Conservation (phyloP, 495 filamentous ascomycete species). For the Barbatosphaeria neglecta region DNA sequence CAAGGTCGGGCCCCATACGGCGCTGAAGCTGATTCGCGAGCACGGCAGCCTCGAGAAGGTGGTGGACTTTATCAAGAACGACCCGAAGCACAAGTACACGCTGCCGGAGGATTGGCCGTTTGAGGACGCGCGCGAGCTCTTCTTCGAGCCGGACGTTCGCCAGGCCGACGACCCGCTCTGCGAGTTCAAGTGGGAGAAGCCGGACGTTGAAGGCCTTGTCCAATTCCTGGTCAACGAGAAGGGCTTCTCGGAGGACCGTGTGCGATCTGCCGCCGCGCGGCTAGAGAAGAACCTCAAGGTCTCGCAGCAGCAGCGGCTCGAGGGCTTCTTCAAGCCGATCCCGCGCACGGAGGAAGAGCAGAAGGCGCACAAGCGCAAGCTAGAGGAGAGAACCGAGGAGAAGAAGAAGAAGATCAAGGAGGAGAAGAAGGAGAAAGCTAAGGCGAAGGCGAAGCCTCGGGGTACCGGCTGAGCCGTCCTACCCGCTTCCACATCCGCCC, state of each 20-base stretch:
- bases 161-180: conserved; percentile 73
- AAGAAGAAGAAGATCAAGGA: conserved; percentile 92
- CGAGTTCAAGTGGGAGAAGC: conserved; percentile 95
- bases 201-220: conserved; percentile 78
- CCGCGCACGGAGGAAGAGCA: conserved; percentile 79
- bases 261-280: conserved; percentile 61
- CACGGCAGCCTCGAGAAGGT: conserved; percentile 79
- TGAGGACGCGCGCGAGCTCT: conserved; percentile 80
- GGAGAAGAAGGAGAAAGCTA: conserved; percentile 84
- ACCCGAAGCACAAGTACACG: conserved; percentile 63
- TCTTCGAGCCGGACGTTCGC: conserved; percentile 82
- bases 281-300: conserved; percentile 81
- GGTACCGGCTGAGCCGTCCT: conserved; percentile 17
- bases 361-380: conserved; percentile 75
- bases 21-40: conserved; percentile 85
- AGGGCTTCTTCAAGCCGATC: conserved; percentile 96
- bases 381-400: conserved; percentile 76
- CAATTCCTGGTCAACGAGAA: conserved; percentile 87
- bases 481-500: too few species aligned
- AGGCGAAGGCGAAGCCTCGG: conserved; percentile 72
- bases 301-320: conserved; percentile 80
- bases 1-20: conserved; percentile 82
- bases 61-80: conserved; percentile 62
- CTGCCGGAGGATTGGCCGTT: conserved; percentile 92
- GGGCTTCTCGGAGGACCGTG: conserved; percentile 90